Base-by-base conservation (phyloP, 2,329 filamentous ascomycete species). In the Phialophora chinensis region DNA sequence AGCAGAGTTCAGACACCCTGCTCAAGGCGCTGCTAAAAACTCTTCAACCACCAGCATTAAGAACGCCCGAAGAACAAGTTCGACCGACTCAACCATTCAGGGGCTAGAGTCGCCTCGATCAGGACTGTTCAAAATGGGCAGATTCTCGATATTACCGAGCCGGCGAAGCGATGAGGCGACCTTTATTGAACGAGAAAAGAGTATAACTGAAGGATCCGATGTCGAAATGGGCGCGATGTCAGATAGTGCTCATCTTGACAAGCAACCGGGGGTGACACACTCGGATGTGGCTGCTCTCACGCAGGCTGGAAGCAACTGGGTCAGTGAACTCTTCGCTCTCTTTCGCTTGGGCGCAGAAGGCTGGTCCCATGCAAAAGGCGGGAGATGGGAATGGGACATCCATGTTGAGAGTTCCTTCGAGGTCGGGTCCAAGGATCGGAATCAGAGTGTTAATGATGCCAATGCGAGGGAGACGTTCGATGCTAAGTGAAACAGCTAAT, bases 1-100 rank as follows among this genome's bases (percentile, higher is more conserved):
- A 72, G 83, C 85, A 67, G 88, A 91, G 68, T 83, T 90, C 65
- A 83, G 83, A 14, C 83, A 76, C 64, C 58, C 66, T 35, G 54
- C 31, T 17, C 56, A 17, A 12, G 38, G 33, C 7, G 38, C 42
- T 23, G 23, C 14, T n/a, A 63, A 61, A 42, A 10, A 38, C 25
- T 55, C 31, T 12, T 44, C 61, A 27, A 50, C 54, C 3, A 63
- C 47, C 42, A 63, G 52, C 38, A 25, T 57, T 11, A 35, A 44
- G n/a, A 20, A 44, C 25, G n/a, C 25, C 31, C 42, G 59, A 27
- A 60, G 56, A n/a, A 52, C 68, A 38, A 66, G 57, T 31, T 55
- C 59, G 23, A 38, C 47, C 23, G 65, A 52, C 4, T 52, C 58
- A 3, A 56, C 50, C n/a, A n/a, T 33, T 11, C 38, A 27, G 20